Conservation (phyloP, 768 basidiomycete genomes). For the Mycena leptocephala region DNA sequence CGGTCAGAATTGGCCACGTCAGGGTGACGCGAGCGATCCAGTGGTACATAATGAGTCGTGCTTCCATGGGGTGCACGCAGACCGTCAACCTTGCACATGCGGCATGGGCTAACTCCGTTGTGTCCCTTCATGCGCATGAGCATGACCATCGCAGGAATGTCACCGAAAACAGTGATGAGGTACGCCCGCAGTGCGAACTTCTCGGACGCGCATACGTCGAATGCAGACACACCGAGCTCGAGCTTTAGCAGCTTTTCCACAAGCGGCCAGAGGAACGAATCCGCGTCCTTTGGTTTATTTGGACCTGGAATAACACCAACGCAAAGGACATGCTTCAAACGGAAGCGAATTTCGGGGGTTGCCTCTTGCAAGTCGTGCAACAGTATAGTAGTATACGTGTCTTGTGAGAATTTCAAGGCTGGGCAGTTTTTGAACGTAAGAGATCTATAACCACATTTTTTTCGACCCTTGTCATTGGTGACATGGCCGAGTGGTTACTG, state of each 20-base stretch:
- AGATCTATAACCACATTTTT: too few relatives aligned
- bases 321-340: slow-evolving; percentile 52
- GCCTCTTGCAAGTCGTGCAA: too few relatives aligned
- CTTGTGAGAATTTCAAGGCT: too few relatives aligned
- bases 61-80: slow-evolving; percentile 31
- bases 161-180: slow-evolving; percentile 47
- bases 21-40: slow-evolving; percentile 21
- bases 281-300: slow-evolving; percentile 58
- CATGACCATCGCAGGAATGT: slow-evolving; percentile 46
- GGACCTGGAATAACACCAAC: slow-evolving; percentile 65
- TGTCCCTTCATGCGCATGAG: slow-evolving; percentile 58
- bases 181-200: slow-evolving; percentile 47
- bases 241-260: slow-evolving; percentile 55
- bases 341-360: too few relatives aligned
- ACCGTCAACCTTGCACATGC: slow-evolving; percentile 49
- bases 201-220: slow-evolving; percentile 33
- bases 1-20: background rate
- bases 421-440: too few relatives aligned
- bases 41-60: slow-evolving; percentile 42
- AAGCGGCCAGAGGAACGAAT: slow-evolving; percentile 61
- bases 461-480: too few relatives aligned
- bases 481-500: too few relatives aligned
- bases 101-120: slow-evolving; percentile 53
- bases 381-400: too few relatives aligned
- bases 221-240: slow-evolving; percentile 54